Base-by-base conservation (phyloP, 2,329 filamentous ascomycete species). In the Alternaria burnsii region DNA sequence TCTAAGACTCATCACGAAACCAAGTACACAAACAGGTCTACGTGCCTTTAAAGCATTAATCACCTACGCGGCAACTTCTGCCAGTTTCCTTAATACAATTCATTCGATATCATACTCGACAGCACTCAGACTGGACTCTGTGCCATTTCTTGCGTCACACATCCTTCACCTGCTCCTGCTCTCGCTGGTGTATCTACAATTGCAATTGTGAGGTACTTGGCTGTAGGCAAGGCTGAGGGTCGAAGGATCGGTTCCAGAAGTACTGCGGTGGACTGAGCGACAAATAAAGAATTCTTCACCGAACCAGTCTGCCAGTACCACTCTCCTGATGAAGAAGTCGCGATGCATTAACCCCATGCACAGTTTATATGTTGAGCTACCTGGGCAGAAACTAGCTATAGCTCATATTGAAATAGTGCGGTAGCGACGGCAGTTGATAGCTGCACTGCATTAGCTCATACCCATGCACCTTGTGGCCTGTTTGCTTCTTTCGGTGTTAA, bases 1-100 rank as follows among this genome's bases (percentile, higher is more conserved):
- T 72, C 71, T 74, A 71, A 68, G 54, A 71, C 70, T 66, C 69
- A 75, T 73, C 66, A 76, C 71, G 71, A 76, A 71, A 63, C 58
- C 59, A 76, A 67, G 66, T 73, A 73, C 66, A 66, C 68, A 66
- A 56, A 38, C 55, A 62, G 75, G 74, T 63, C 70, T 73, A 75
- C 69, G 73, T 63, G 68, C 73, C 73, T 69, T 42, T 54, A 63
- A 43, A 63, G 53, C 52, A 61, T 48, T 68, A 59, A 68, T 68
- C 61, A 66, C 56, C 66, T 63, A 62, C 59, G 65, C 61, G 55
- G 61, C 61, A 67, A 66, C 62, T 62, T 63, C 55, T 69, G 46
- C 46, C 46, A 65, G 58, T 50, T 53, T 63, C 48, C 65, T 59
- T 72, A 55, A 62, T 61, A 58, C 60, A 61, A 46, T 63, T 59